A percentile compares a stretch with the other conserved stretches of the same genome.
Evolutionary conservation across 1,139 yeast species (phyloP).

Genomic region (Scheffersomyces titani): DNA sequence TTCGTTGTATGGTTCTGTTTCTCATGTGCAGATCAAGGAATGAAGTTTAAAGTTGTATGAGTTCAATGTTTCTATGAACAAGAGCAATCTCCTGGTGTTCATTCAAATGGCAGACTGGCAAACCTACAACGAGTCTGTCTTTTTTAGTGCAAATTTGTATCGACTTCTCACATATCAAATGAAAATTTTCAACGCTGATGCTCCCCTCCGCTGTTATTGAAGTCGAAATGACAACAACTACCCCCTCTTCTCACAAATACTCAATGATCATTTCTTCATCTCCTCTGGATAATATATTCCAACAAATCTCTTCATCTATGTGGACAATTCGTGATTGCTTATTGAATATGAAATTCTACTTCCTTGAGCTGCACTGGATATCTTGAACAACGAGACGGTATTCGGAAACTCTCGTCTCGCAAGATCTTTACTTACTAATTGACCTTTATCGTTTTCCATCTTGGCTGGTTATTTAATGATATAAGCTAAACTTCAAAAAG

Average conservation of each 20-base stretch:
- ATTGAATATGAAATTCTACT: not conserved
- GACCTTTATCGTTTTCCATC: constrained; percentile 99
- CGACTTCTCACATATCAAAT: not conserved
- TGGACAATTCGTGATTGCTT: not conserved
- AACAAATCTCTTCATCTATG: not conserved
- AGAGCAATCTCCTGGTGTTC: no score
- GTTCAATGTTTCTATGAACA: no score
- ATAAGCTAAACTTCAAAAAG: constrained; percentile 7
- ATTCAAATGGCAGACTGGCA: not conserved
- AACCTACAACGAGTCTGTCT: not conserved
- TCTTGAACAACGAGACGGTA: not conserved
- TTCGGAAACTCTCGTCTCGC: not conserved
- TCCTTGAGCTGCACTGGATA: not conserved
- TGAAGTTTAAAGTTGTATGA: no score
- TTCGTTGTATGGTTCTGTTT: not conserved
- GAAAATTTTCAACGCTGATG: not conserved
- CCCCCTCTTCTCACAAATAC: not conserved
- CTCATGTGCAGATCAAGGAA: not conserved
- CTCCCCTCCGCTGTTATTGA: no score
- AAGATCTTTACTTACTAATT: constrained; percentile 72
- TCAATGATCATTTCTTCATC: no score
- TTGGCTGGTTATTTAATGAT: constrained; percentile 41
- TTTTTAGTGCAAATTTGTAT: not conserved
- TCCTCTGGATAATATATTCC: not conserved
- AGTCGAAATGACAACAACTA: no score